A percentile compares a stretch with the other conserved stretches of the same genome.
Evolutionary conservation across 495 filamentous ascomycete genomes (phyloP).

Genomic region (Penicillium roqueforti): DNA sequence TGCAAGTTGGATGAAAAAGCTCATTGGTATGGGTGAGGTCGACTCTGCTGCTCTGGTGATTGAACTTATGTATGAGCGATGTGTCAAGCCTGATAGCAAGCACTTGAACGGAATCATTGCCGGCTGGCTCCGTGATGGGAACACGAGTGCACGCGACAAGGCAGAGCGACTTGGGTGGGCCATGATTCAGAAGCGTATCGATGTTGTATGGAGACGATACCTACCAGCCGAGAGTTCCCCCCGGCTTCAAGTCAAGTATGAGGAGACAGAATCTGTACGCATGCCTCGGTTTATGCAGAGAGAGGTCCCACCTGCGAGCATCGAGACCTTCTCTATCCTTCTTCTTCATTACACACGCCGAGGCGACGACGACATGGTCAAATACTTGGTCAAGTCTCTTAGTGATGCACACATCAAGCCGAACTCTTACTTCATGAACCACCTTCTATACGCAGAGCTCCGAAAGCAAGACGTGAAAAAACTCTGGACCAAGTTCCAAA

Average conservation of each 20-base stretch:
- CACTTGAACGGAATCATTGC: slow-evolving; percentile 74
- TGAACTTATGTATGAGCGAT: slow-evolving; percentile 61
- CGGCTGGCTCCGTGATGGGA: slow-evolving; percentile 64
- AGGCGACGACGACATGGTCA: slow-evolving; percentile 50
- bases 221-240: slow-evolving; percentile 18
- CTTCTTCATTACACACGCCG: slow-evolving; percentile 66
- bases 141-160: slow-evolving; percentile 47
- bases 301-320: slow-evolving; percentile 53
- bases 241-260: slow-evolving; percentile 21
- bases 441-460: slow-evolving; percentile 59
- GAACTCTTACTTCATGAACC: slow-evolving; percentile 71
- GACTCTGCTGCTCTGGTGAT: slow-evolving; percentile 65
- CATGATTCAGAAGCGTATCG: slow-evolving; percentile 67
- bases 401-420: slow-evolving; percentile 55
- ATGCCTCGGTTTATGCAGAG: slow-evolving; percentile 39
- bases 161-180: slow-evolving; percentile 70
- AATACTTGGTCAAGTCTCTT: slow-evolving; percentile 55
- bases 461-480: slow-evolving; percentile 47
- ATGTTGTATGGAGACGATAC: slow-evolving; percentile 48
- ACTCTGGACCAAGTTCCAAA: slow-evolving; percentile 54
- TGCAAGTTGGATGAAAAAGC: slow-evolving; percentile 75
- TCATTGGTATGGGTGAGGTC: slow-evolving; percentile 67
- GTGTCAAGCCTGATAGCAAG: slow-evolving; percentile 59
- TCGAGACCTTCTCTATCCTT: slow-evolving; percentile 74
- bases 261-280: slow-evolving; percentile 14